phyloP scores from a whole-genome alignment of 768 basidiomycete genomes.

The Fomitopsis pulvina region DNA sequence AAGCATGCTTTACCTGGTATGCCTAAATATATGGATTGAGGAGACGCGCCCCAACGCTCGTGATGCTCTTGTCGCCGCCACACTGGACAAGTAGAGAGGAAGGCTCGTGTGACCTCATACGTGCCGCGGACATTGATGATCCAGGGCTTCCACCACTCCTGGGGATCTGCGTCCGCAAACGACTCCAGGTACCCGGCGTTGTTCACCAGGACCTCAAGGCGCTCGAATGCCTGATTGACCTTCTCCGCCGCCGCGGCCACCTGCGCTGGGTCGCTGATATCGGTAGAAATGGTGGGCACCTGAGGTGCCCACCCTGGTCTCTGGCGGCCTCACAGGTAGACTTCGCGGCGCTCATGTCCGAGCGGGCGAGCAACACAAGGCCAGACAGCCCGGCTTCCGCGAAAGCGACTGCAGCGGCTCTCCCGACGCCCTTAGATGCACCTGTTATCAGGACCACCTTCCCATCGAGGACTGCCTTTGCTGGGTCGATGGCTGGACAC shows the following conservation, averaged over 20 bases:
- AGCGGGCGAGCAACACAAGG: slow-evolving; percentile 18
- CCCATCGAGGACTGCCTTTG: slow-evolving; percentile 7
- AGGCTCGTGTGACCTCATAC: slow-evolving; percentile 22
- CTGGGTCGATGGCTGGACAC: slow-evolving; percentile 23
- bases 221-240: slow-evolving; percentile 19
- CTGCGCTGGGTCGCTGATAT: slow-evolving; percentile 17
- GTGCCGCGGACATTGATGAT: slow-evolving; percentile 34
- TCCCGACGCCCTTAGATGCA: slow-evolving; percentile 23
- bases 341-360: slow-evolving; percentile 8
- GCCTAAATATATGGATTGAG: neutral
- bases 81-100: slow-evolving; percentile 1
- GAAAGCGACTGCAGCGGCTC: slow-evolving; percentile 18
- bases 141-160: slow-evolving; percentile 31
- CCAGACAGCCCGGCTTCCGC: slow-evolving; percentile 23
- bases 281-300: slow-evolving; percentile 17
- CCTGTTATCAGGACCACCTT: slow-evolving; percentile 25
- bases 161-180: slow-evolving; percentile 27
- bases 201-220: slow-evolving; percentile 23
- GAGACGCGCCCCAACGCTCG: neutral
- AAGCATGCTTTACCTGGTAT: slow-evolving; percentile 1
- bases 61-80: slow-evolving; percentile 5
- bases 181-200: slow-evolving; percentile 22
- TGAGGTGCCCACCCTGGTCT: slow-evolving; percentile 3
- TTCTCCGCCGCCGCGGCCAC: slow-evolving; percentile 19
- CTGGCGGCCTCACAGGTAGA: slow-evolving; percentile 9